Percentiles rank a stretch among this genome's conserved stretches.
Conservation (phyloP, 441 rosid species). For the Adansonia grandidieri region DNA sequence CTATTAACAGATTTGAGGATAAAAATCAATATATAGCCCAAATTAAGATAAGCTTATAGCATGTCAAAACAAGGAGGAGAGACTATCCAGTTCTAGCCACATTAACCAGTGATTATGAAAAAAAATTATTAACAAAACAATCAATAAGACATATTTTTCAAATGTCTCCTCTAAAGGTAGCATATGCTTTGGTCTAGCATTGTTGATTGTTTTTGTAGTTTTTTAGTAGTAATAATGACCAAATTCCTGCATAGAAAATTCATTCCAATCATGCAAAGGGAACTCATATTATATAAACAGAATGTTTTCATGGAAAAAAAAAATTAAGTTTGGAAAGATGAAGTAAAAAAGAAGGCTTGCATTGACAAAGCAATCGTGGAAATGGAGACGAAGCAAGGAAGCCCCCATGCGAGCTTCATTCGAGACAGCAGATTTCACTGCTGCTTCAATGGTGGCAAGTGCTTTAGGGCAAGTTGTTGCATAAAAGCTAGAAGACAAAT, state of each 20-base stretch:
- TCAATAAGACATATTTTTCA: not conserved
- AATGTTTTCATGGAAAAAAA: not conserved
- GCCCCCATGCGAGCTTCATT: slow-evolving; percentile 44
- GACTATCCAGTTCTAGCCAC: no score
- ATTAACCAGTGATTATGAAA: not conserved
- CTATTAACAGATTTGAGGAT: no score
- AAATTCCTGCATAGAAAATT: not conserved
- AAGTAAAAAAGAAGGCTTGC: slow-evolving; percentile 21
- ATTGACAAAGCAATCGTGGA: slow-evolving; percentile 54
- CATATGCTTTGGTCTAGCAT: not conserved
- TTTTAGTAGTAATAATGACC: not conserved
- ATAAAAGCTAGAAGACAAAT: slow-evolving; percentile 43
- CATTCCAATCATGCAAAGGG: not conserved
- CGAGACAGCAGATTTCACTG: slow-evolving; percentile 32
- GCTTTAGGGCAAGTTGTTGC: slow-evolving; percentile 39
- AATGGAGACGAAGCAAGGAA: slow-evolving; percentile 48
- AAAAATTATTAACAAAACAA: not conserved
- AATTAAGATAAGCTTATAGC: no score
- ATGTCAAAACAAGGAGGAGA: no score
- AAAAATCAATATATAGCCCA: no score
- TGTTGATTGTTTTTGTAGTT: not conserved
- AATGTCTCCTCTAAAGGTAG: not conserved
- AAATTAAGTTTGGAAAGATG: not conserved
- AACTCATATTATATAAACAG: not conserved
- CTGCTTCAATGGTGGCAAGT: slow-evolving; percentile 33